Evolutionary conservation across 225 moss, liverwort and hornwort species (phyloP).

Genomic region (Neckera pumila): DNA sequence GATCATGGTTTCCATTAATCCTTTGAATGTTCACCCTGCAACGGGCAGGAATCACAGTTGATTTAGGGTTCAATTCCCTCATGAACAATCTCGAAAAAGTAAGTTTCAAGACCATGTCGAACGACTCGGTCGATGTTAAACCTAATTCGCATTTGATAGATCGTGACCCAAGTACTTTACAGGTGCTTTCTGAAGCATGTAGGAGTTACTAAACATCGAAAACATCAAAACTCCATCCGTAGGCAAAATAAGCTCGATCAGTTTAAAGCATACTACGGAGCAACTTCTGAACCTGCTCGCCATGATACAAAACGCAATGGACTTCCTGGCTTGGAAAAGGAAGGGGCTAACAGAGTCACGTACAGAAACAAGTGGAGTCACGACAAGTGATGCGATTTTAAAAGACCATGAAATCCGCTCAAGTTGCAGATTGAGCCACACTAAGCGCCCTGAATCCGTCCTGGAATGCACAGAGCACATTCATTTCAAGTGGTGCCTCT

Average conservation of each 20-base stretch:
- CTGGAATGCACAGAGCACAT: neutral
- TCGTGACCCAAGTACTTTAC: neutral
- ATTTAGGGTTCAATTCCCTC: neutral
- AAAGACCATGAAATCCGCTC: fast-evolving
- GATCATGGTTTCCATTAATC: too few species aligned
- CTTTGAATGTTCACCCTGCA: neutral
- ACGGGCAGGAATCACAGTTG: neutral
- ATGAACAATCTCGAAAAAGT: neutral
- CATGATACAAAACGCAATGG: neutral
- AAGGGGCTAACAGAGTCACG: neutral
- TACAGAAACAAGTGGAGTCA: too few species aligned
- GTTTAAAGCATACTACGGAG: too few species aligned
- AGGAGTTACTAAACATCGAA: neutral
- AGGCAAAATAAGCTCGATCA: too few species aligned
- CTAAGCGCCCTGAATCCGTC: too few species aligned
- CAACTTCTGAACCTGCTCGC: neutral
- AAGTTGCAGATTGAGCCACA: neutral
- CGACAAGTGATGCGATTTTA: too few species aligned
- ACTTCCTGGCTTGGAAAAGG: too few species aligned
- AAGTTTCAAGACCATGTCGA: too few species aligned
- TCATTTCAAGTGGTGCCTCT: neutral
- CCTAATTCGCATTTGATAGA: too few species aligned
- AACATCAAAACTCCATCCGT: neutral
- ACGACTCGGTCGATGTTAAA: neutral
- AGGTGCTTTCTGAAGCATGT: neutral